Percentiles rank a stretch among this genome's conserved stretches.
These are phyloP conservation scores for Poa pratensis DNA, from an alignment of 176 grass and related monocot genomes.

Conservation along the genomic window DNA sequence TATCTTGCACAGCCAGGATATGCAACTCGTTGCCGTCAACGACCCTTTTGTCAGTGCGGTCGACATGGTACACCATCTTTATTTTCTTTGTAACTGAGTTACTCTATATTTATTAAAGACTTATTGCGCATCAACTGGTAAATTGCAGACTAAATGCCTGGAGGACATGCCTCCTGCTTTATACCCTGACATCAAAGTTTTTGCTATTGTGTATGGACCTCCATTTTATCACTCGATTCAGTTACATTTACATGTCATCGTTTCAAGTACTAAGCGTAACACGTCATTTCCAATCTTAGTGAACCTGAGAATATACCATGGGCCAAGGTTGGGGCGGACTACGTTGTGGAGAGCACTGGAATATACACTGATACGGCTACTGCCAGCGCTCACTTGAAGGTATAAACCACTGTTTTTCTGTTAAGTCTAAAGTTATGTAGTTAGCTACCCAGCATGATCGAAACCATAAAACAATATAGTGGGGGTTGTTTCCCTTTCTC, in stretches of 20 bases:
- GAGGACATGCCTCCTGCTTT: conserved; percentile 17
- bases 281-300: conserved; percentile 7
- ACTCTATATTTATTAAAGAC: neutral
- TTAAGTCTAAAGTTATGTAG: neutral
- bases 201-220: neutral
- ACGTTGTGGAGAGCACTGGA: conserved; percentile 7
- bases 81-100: neutral
- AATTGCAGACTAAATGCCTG: neutral
- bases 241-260: conserved; percentile 4
- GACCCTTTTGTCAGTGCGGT: neutral
- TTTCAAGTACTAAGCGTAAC: conserved; percentile 13
- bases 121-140: neutral
- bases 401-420: neutral
- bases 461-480: neutral
- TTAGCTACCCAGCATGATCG: neutral
- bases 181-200: conserved; percentile 16
- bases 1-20: neutral
- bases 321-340: neutral
- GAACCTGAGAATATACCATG: conserved; percentile 1
- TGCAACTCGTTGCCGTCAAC: neutral
- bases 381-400: conserved; percentile 9
- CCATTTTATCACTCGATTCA: conserved; percentile 2
- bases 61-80: neutral
- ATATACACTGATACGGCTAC: neutral
- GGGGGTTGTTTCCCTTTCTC: neutral